A percentile compares a stretch with the other conserved stretches of the same genome.
Evolutionary conservation across 2,329 filamentous ascomycete species (phyloP).

Genomic region (Pseudopyricularia cyperi): DNA sequence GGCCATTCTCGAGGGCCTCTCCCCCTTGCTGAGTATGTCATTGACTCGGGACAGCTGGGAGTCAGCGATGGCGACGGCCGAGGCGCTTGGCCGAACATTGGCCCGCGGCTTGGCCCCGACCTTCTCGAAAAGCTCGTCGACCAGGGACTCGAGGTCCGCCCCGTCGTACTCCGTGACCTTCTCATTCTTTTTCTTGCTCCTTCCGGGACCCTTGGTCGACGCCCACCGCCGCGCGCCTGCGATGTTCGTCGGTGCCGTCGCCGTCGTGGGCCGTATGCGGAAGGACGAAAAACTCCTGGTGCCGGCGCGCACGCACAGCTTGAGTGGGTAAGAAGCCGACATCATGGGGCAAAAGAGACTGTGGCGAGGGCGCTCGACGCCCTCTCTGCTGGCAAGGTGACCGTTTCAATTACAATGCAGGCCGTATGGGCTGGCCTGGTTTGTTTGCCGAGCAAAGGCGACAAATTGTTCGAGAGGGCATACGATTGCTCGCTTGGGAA

Average conservation of each 20-base stretch:
- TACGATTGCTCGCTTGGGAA: background rate
- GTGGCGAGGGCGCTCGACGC: background rate
- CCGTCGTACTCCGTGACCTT: conserved; percentile 1
- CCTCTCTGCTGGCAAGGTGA: background rate
- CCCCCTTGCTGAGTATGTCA: background rate
- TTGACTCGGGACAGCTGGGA: background rate
- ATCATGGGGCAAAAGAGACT: background rate
- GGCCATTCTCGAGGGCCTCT: background rate
- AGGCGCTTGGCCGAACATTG: background rate
- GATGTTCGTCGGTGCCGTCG: background rate
- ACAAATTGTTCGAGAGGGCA: too few relatives aligned
- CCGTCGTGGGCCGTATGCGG: background rate
- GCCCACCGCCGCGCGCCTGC: background rate
- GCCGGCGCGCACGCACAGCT: conserved; percentile 1
- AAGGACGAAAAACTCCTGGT: background rate
- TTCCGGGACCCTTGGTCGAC: background rate
- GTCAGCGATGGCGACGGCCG: background rate
- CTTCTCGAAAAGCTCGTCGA: background rate
- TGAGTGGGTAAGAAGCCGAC: conserved; percentile 1
- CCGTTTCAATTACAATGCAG: background rate
- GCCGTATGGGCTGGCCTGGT: background rate
- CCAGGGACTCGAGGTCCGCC: background rate
- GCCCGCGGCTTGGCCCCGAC: background rate
- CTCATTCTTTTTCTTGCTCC: background rate
- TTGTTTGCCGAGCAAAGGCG: background rate